Conservation (phyloP, 805 yeast genomes). For the Spathaspora hagerdaliae region DNA sequence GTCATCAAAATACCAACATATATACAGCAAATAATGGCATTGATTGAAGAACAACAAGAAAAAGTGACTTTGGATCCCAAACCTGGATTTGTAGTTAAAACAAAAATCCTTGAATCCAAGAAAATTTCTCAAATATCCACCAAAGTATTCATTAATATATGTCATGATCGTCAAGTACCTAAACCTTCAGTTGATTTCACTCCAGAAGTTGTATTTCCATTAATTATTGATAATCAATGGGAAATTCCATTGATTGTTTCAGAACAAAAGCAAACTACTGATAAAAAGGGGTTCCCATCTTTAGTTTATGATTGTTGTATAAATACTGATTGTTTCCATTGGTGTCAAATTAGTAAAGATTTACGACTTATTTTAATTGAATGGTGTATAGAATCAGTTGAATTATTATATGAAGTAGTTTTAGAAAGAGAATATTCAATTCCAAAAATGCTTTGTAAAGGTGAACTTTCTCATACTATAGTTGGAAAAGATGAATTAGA, state of each 20-base stretch:
- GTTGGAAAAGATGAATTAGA: constrained; percentile 43
- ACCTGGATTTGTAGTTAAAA: constrained; percentile 73
- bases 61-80: constrained; percentile 41
- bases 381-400: constrained; percentile 82
- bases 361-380: constrained; percentile 66
- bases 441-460: constrained; percentile 75
- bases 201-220: constrained; percentile 55
- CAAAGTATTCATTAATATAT: constrained; percentile 76
- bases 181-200: constrained; percentile 51
- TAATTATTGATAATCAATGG: constrained; percentile 72
- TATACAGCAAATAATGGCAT: neutral
- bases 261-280: constrained; percentile 49
- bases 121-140: constrained; percentile 29
- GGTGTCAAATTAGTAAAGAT: constrained; percentile 57
- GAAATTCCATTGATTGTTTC: constrained; percentile 79
- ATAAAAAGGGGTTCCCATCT: constrained; percentile 66
- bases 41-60: constrained; percentile 3
- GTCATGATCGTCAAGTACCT: constrained; percentile 65
- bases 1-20: too few species aligned
- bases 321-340: constrained; percentile 55
- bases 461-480: constrained; percentile 46
- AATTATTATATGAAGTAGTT: constrained; percentile 42
- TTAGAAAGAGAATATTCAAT: constrained; percentile 61
- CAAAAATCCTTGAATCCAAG: constrained; percentile 41
- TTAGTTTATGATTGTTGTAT: constrained; percentile 78